phyloP scores from a whole-genome alignment of 2,329 filamentous ascomycete species.

The Chrysoporthe cubensis region DNA sequence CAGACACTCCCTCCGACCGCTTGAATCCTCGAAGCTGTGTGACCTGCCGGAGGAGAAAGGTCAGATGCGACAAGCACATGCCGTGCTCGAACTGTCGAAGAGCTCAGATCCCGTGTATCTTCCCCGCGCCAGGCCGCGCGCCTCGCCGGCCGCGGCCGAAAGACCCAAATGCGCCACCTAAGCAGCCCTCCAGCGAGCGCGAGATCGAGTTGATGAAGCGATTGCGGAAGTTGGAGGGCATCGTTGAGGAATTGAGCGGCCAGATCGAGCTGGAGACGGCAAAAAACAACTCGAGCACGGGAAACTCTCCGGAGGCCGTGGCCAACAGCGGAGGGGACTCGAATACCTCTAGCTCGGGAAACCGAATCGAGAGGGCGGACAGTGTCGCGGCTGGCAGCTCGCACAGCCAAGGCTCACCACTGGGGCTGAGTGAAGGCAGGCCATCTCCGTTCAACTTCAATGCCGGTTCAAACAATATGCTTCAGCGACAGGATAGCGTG shows the following conservation, averaged over 20 bases:
- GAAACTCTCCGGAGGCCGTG: conserved; percentile 44
- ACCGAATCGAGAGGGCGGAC: conserved; percentile 31
- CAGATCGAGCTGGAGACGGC: conserved; percentile 61
- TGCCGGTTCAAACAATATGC: conserved; percentile 28
- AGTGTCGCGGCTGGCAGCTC: conserved; percentile 30
- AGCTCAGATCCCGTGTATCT: conserved; percentile 72
- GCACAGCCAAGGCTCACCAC: conserved; percentile 31
- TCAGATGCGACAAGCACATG: conserved; percentile 78
- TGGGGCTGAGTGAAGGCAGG: conserved; percentile 27
- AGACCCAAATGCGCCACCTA: conserved; percentile 64
- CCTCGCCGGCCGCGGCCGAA: conserved; percentile 69
- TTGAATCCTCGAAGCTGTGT: conserved; percentile 33
- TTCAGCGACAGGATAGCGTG: conserved; percentile 37
- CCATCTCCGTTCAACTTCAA: conserved; percentile 28
- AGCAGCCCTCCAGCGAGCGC: conserved; percentile 62
- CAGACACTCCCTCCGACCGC: conserved; percentile 32
- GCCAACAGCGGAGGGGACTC: conserved; percentile 32
- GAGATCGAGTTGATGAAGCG: conserved; percentile 74
- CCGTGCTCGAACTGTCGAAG: conserved; percentile 76
- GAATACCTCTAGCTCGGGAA: conserved; percentile 23
- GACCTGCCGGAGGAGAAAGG: conserved; percentile 51
- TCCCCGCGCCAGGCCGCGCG: conserved; percentile 74
- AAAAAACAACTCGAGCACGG: conserved; percentile 41
- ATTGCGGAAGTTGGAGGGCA: conserved; percentile 73
- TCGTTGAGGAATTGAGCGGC: conserved; percentile 71